These are phyloP conservation scores for Hyphopichia homilentoma DNA, from an alignment of 805 yeast genomes.

Conservation along the genomic window DNA sequence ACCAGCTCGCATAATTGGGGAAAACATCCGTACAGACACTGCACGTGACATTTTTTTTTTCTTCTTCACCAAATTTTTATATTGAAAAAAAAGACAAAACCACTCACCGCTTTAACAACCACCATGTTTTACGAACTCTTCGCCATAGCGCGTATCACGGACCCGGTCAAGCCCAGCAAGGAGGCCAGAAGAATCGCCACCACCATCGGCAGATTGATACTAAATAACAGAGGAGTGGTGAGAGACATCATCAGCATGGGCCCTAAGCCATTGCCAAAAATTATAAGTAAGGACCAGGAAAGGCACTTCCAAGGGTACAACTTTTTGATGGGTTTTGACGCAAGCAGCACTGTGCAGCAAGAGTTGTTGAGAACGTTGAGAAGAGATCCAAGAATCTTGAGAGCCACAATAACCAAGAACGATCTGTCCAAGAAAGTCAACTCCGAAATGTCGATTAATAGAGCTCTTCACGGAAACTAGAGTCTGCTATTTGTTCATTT, in stretches of 20 bases:
- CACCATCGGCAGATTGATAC: conserved; percentile 77
- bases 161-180: conserved; percentile 42
- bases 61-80: too few relatives aligned
- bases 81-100: too few relatives aligned
- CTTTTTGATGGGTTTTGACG: conserved; percentile 82
- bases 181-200: conserved; percentile 42
- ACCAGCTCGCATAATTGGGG: too few relatives aligned
- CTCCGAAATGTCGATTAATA: conserved; percentile 55
- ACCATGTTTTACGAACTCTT: conserved; percentile 84
- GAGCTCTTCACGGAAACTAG: conserved; percentile 16
- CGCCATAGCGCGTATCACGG: conserved; percentile 80
- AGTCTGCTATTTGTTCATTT: not conserved
- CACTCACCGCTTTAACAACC: too few relatives aligned
- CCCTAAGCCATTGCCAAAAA: conserved; percentile 69
- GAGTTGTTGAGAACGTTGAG: conserved; percentile 77
- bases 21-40: too few relatives aligned
- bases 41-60: too few relatives aligned
- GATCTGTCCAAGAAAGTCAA: conserved; percentile 50
- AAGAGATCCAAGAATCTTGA: conserved; percentile 86
- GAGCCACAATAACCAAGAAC: conserved; percentile 69
- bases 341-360: conserved; percentile 80
- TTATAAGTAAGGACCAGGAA: conserved; percentile 82
- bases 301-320: conserved; percentile 88
- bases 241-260: conserved; percentile 81
- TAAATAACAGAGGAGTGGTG: conserved; percentile 91